phyloP scores from a whole-genome alignment of 2,329 filamentous ascomycete genomes.

The Phialocephala sp. region DNA sequence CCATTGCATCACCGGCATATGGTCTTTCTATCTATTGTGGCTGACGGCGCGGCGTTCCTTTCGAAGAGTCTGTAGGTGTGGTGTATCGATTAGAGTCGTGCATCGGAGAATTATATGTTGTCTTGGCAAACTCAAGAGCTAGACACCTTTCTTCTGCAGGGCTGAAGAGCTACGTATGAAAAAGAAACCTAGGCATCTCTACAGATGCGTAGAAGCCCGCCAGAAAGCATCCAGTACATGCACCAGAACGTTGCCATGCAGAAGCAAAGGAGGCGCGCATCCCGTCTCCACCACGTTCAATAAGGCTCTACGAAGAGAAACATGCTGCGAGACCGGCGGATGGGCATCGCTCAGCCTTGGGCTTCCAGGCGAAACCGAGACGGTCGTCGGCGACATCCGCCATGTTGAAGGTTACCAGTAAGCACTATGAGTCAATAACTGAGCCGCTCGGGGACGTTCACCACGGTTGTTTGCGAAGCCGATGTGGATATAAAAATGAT shows the following conservation, averaged over 20 bases:
- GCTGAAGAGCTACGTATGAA: not conserved
- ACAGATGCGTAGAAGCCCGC: slow-evolving; percentile 4
- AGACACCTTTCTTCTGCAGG: not conserved
- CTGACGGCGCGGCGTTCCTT: not conserved
- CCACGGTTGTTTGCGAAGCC: not conserved
- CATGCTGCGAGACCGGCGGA: not conserved
- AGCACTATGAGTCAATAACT: slow-evolving; percentile 8
- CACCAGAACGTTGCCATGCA: not conserved
- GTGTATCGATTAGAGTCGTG: not conserved
- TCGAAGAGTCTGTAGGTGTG: not conserved
- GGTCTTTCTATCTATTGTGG: not conserved
- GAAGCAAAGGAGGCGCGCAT: not conserved
- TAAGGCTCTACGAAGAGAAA: not conserved
- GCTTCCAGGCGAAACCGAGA: not conserved
- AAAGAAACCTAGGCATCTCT: not conserved
- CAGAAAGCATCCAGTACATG: not conserved
- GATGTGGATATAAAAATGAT: slow-evolving; percentile 7
- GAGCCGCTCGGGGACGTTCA: slow-evolving; percentile 7
- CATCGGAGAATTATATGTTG: slow-evolving; percentile 2
- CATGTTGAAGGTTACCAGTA: not conserved
- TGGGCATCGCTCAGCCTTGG: not conserved
- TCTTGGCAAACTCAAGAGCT: not conserved
- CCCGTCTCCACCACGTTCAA: not conserved
- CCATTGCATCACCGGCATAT: not conserved
- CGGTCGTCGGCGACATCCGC: not conserved